Conservation (phyloP, 495 filamentous ascomycete genomes). For the Darksidea phi region DNA sequence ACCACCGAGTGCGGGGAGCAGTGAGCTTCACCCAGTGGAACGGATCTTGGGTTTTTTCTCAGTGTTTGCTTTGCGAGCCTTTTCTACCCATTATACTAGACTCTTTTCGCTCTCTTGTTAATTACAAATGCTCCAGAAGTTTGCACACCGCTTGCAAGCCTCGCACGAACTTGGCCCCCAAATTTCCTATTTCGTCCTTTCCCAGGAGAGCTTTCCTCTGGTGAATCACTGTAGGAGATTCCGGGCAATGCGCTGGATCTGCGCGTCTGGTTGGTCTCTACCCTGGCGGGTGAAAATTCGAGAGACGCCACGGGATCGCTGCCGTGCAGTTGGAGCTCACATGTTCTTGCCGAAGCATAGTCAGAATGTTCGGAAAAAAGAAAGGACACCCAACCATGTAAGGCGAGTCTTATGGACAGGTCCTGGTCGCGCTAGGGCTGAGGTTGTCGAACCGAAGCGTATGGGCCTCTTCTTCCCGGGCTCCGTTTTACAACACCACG, state of each 20-base stretch:
- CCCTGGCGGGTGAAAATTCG: slow-evolving; percentile 19
- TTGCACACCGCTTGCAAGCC: slow-evolving; percentile 1
- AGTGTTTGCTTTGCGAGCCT: background rate
- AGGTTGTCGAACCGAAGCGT: slow-evolving; percentile 4
- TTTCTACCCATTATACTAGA: slow-evolving; percentile 1
- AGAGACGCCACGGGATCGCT: slow-evolving; percentile 27
- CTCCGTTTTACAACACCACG: slow-evolving; percentile 2
- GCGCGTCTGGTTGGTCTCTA: slow-evolving; percentile 23
- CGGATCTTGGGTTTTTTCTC: slow-evolving; percentile 15
- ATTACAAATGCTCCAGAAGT: background rate
- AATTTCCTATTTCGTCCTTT: slow-evolving; percentile 9
- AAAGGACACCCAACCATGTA: background rate
- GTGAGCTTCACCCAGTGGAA: slow-evolving; percentile 19
- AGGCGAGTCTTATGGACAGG: slow-evolving; percentile 14
- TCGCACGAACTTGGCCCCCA: slow-evolving; percentile 35
- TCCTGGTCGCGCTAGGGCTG: slow-evolving; percentile 21
- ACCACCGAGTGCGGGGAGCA: slow-evolving; percentile 24
- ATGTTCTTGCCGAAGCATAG: background rate
- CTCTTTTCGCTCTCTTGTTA: background rate
- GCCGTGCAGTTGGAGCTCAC: slow-evolving; percentile 15
- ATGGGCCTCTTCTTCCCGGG: background rate
- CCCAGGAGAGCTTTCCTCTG: background rate
- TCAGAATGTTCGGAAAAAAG: too few relatives aligned
- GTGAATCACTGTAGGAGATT: slow-evolving; percentile 5
- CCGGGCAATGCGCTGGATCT: slow-evolving; percentile 12